Evolutionary conservation across 257 asterid genomes (phyloP), one percentile per base, ranked within the genome.

Genomic region (Parsonsia alboflavescens): DNA sequence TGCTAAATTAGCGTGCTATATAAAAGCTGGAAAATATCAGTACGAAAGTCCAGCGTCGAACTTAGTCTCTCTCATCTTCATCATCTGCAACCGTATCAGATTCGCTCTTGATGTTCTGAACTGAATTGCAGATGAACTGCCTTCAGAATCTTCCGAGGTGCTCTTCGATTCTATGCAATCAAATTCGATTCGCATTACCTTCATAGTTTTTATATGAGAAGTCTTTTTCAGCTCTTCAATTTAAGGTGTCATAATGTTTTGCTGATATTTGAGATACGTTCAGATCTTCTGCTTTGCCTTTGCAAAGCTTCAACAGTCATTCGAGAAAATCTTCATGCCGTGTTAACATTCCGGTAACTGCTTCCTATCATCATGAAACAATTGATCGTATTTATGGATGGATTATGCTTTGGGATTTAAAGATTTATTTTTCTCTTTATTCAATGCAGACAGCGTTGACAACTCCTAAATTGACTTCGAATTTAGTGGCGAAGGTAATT

Each of bases 61-160:
- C 73, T 53, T 41, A 0, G 28, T 65, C 52, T 66, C 69, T 68
- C 75, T 45, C 71, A 3, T 61, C 11, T 45, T n/a, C 68, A 10
- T 49, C 44, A 24, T n/a, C n/a, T n/a, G 28, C 39, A 7, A 41
- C 52, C n/a, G 9, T 15, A 56, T 69, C 48, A 17, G 76, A 53
- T 62, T 64, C 71, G 21, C 54, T 36, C 72, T 15, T 26, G 62
- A 53, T 36, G 21, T 26, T 21, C 72, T 77, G 16, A 42, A 42
- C 77, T 44, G 75, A 21, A 42, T n/a, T 58, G 28, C 77, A 62
- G 68, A 93, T 93, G 97, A 87, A 88, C 80, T 91, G 89, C 88
- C 96, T 93, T 77, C 93, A 88, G 73, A 87, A 80, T 86, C 83
- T 89, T 69, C 87, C 89, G 5, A 89, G 98, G 98, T 93, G 64